A percentile compares a stretch with the other conserved stretches of the same genome.
Conservation (phyloP, 768 basidiomycete genomes). For the Boletus subcaerulescens region DNA sequence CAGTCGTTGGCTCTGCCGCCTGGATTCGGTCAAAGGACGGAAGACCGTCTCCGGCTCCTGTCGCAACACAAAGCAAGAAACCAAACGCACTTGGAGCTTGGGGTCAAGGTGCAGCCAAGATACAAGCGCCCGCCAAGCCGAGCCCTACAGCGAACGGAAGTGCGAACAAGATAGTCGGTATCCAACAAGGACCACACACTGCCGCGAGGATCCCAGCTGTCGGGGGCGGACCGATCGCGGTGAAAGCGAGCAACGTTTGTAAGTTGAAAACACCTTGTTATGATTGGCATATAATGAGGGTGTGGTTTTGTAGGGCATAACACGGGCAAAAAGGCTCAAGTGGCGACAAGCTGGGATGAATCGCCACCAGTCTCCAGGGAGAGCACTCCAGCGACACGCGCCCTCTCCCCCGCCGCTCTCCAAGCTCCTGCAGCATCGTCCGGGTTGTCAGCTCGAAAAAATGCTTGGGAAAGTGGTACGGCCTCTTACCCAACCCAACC, state of each 20-base stretch:
- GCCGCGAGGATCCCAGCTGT: slow-evolving; percentile 21
- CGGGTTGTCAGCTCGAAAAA: slow-evolving; percentile 5
- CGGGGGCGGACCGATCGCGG: slow-evolving; percentile 24
- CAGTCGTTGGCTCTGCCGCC: slow-evolving; percentile 29
- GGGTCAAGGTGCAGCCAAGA: slow-evolving; percentile 18
- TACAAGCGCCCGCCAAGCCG: slow-evolving; percentile 3
- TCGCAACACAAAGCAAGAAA: neutral
- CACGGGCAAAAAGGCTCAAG: neutral
- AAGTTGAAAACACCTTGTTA: slow-evolving; percentile 2
- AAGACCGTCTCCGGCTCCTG: neutral
- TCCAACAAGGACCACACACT: slow-evolving; percentile 5
- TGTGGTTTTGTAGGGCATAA: slow-evolving; percentile 16
- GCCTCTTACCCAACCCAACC: slow-evolving; percentile 11
- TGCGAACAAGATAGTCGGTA: slow-evolving; percentile 9
- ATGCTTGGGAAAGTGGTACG: slow-evolving; percentile 10
- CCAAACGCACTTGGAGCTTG: slow-evolving; percentile 8
- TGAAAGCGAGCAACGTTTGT: slow-evolving; percentile 31
- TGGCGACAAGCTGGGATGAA: slow-evolving; percentile 22
- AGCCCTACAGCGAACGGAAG: slow-evolving; percentile 22
- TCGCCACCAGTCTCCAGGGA: slow-evolving; percentile 12
- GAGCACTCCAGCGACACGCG: slow-evolving; percentile 13
- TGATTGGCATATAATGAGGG: neutral
- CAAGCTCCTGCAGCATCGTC: slow-evolving; percentile 8
- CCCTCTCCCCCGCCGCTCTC: slow-evolving; percentile 1
- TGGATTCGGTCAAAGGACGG: slow-evolving; percentile 24